These are phyloP conservation scores for Eucalyptus cloeziana DNA, from an alignment of 345 rosid genomes.

Conservation along the genomic window DNA sequence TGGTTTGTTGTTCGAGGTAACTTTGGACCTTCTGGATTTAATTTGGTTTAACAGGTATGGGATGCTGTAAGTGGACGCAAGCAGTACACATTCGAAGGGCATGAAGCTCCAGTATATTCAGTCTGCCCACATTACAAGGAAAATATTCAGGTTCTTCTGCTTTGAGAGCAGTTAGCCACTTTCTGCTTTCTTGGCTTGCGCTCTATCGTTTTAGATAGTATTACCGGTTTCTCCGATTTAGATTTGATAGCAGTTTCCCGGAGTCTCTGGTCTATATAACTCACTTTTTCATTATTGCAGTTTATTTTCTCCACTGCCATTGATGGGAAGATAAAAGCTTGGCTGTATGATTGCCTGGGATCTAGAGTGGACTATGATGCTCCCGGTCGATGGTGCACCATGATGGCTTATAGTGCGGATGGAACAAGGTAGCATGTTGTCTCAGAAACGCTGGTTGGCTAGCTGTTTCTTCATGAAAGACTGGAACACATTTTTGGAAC, in stretches of 20 bases:
- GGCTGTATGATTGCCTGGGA: constrained; percentile 73
- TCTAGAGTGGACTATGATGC: constrained; percentile 93
- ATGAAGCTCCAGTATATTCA: constrained; percentile 51
- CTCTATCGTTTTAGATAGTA: not conserved
- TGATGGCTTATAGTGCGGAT: constrained; percentile 83
- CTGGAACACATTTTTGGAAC: not conserved
- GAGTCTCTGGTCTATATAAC: not conserved
- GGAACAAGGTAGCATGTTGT: constrained; percentile 47
- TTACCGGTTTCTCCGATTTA: not conserved
- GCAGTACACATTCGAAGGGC: constrained; percentile 33
- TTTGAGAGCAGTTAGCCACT: not conserved
- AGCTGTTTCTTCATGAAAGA: not conserved
- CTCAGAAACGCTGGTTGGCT: not conserved
- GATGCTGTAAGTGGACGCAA: constrained; percentile 26
- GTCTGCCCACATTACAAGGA: constrained; percentile 40
- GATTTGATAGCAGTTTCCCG: not conserved
- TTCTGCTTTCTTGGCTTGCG: not conserved
- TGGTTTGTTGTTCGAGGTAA: not conserved
- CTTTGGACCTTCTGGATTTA: not conserved
- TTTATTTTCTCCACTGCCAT: constrained; percentile 82
- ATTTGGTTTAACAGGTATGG: constrained; percentile 23
- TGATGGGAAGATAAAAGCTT: constrained; percentile 90
- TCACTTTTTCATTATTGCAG: constrained; percentile 16
- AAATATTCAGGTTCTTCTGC: constrained; percentile 21
- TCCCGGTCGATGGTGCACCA: constrained; percentile 67